Percentiles rank a stretch among this genome's conserved stretches.
Evolutionary conservation across 2,329 filamentous ascomycete species (phyloP).

Genomic region (Graphilbum fragrans): DNA sequence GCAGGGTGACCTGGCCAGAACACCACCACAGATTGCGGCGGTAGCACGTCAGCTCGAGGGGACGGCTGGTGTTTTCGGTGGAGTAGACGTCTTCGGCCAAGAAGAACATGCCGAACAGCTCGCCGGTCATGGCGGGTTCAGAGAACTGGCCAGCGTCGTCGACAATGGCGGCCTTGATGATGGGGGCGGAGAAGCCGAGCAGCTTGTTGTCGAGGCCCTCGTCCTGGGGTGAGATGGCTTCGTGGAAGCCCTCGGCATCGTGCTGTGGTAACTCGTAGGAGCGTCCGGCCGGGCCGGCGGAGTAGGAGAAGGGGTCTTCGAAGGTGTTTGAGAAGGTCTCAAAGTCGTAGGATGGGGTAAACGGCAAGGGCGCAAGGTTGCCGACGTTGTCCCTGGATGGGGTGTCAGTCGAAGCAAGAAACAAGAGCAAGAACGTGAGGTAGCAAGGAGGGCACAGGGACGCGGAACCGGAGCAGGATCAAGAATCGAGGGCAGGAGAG

Average conservation of each 20-base stretch:
- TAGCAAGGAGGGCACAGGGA: neutral
- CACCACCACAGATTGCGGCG: conserved; percentile 92
- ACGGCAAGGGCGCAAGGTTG: conserved; percentile 33
- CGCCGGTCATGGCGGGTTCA: conserved; percentile 56
- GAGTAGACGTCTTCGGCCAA: conserved; percentile 71
- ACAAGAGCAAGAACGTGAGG: neutral
- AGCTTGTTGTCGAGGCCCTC: conserved; percentile 50
- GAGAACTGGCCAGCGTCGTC: conserved; percentile 53
- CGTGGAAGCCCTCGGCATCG: conserved; percentile 13
- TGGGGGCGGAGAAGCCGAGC: conserved; percentile 58
- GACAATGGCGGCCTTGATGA: conserved; percentile 47
- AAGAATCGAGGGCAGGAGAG: neutral
- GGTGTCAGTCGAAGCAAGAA: neutral
- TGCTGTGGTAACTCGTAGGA: conserved; percentile 11
- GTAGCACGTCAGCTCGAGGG: conserved; percentile 85
- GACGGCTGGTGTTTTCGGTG: conserved; percentile 40
- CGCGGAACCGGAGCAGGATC: neutral
- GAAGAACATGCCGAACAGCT: conserved; percentile 83
- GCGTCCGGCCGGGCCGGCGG: conserved; percentile 13
- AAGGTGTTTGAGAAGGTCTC: conserved; percentile 49
- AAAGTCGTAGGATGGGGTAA: conserved; percentile 49
- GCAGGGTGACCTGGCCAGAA: conserved; percentile 72
- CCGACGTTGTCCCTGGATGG: conserved; percentile 28
- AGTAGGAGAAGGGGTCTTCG: conserved; percentile 53
- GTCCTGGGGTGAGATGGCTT: conserved; percentile 40